Conservation (phyloP, 169 alveolate species). For the Eimeria necatrix region DNA sequence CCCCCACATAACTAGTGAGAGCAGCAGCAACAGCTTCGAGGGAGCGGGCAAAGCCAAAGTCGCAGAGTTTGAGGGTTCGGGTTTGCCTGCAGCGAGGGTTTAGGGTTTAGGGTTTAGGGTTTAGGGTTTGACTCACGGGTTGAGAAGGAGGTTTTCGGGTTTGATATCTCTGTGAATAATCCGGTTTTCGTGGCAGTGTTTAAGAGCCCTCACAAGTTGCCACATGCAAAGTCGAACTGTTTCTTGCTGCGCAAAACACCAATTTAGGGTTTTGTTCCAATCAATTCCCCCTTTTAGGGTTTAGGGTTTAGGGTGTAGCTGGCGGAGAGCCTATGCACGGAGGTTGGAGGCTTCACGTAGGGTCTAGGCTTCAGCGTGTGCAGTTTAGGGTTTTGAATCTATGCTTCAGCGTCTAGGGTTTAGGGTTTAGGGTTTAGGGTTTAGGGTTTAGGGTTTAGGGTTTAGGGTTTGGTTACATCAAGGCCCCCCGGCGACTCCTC, state of each 20-base stretch:
- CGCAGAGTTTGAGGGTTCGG: background rate
- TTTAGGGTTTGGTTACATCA: slow-evolving; percentile 38
- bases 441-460: background rate
- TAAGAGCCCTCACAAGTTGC: slow-evolving; percentile 93
- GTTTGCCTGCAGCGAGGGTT: background rate
- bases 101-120: slow-evolving; percentile 76
- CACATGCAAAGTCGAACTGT: slow-evolving; percentile 91
- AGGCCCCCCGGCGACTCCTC: slow-evolving; percentile 90
- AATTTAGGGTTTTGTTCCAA: background rate
- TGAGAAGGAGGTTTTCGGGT: slow-evolving; percentile 97
- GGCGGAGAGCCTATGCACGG: too few species aligned
- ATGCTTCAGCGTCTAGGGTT: background rate
- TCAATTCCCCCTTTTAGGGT: too few species aligned
- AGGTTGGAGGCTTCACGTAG: background rate
- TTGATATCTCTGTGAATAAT: slow-evolving; percentile 97
- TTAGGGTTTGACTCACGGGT: slow-evolving; percentile 82
- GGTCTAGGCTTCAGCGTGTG: background rate
- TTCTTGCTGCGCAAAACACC: slow-evolving; percentile 84
- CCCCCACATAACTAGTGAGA: slow-evolving; percentile 97
- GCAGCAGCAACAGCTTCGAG: slow-evolving; percentile 24
- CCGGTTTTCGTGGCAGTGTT: slow-evolving; percentile 92
- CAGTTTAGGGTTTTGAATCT: background rate
- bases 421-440: background rate
- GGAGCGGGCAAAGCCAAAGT: slow-evolving; percentile 90
- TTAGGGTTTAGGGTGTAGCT: too few species aligned